phyloP scores from a whole-genome alignment of 805 yeast species.

The Wickerhamiella alocasiicola region DNA sequence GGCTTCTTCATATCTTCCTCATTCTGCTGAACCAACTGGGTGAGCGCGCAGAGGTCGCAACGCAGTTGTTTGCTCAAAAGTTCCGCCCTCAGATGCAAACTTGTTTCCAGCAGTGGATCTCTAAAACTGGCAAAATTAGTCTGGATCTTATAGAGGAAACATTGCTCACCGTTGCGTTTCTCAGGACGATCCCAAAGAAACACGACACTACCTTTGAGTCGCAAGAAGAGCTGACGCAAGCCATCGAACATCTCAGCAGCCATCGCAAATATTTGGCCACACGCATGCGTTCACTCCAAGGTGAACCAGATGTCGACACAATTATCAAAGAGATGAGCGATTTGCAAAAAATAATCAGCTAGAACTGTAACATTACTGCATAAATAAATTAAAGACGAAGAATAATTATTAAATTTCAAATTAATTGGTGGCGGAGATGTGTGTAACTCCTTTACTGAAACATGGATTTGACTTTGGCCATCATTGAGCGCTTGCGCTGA shows the following conservation, averaged over 20 bases:
- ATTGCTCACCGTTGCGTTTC: constrained; percentile 49
- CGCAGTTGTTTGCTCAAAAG: constrained; percentile 46
- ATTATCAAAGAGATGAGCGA: constrained; percentile 42
- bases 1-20: constrained; percentile 57
- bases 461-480: neutral
- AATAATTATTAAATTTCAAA: too few relatives aligned
- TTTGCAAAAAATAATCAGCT: constrained; percentile 7
- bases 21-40: constrained; percentile 52
- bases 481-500: neutral
- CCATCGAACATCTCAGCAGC: constrained; percentile 59
- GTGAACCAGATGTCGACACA: constrained; percentile 49
- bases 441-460: neutral
- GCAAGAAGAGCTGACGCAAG: constrained; percentile 45
- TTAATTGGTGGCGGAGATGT: too few relatives aligned
- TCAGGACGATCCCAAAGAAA: neutral
- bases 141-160: constrained; percentile 47
- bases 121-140: constrained; percentile 38
- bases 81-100: constrained; percentile 55
- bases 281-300: constrained; percentile 38
- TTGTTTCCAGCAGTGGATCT: constrained; percentile 58
- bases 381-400: too few relatives aligned
- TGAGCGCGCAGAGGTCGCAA: constrained; percentile 47
- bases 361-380: too few relatives aligned
- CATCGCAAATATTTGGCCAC: constrained; percentile 78
- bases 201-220: constrained; percentile 4